Evolutionary conservation across 2,329 filamentous ascomycete species (phyloP).

Genomic region (Epichloe gansuensis): DNA sequence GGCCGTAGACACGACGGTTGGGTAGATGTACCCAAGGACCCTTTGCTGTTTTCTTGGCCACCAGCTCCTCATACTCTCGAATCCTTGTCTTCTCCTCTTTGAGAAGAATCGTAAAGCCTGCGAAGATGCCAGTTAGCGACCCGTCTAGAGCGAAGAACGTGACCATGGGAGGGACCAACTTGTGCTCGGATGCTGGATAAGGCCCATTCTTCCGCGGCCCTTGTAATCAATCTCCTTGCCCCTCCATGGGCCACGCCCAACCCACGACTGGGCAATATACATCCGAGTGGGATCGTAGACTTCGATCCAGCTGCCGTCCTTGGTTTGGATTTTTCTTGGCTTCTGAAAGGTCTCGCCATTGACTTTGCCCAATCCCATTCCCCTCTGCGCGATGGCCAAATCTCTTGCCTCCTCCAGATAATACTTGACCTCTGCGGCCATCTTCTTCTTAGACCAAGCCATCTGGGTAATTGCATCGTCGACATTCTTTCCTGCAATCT

Average conservation of each 20-base stretch:
- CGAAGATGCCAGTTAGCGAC: not conserved
- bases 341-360: constrained; percentile 27
- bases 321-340: constrained; percentile 50
- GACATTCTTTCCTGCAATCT: constrained; percentile 87
- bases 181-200: constrained; percentile 60
- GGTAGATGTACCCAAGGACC: constrained; percentile 83
- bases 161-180: constrained; percentile 40
- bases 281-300: constrained; percentile 67
- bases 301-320: constrained; percentile 60
- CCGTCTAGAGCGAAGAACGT: not conserved
- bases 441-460: constrained; percentile 90
- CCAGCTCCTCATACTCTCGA: constrained; percentile 64
- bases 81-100: constrained; percentile 92
- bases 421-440: constrained; percentile 64
- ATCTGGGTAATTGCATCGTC: constrained; percentile 92
- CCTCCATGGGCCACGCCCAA: constrained; percentile 60
- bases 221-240: constrained; percentile 52
- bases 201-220: constrained; percentile 59
- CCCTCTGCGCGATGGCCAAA: constrained; percentile 63
- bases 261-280: constrained; percentile 90
- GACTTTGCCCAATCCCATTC: constrained; percentile 62
- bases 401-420: constrained; percentile 75
- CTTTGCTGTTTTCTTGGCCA: constrained; percentile 60
- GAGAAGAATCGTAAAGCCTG: constrained; percentile 66
- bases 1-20: constrained; percentile 69